phyloP scores from a whole-genome alignment of 768 basidiomycete genomes.

The Termitomyces sp. region DNA sequence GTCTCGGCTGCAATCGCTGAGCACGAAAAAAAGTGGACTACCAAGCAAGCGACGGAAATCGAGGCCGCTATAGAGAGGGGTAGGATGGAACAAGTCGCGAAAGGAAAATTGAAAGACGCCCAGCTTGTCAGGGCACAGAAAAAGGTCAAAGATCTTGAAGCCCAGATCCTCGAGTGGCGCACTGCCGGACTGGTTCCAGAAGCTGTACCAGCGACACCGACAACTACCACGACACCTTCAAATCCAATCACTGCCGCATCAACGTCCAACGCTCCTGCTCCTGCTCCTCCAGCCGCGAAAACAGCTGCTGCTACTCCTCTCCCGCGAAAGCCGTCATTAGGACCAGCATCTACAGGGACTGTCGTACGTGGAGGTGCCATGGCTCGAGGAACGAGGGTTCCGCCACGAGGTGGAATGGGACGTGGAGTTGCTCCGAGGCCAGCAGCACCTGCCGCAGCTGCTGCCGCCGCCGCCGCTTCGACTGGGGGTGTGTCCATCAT shows the following conservation, averaged over 20 bases:
- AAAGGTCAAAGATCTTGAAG: constrained; percentile 64
- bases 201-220: constrained; percentile 17
- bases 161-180: constrained; percentile 52
- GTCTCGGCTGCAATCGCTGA: constrained; percentile 43
- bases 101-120: constrained; percentile 64
- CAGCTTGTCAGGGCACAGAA: constrained; percentile 58
- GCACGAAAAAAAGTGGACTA: constrained; percentile 40
- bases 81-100: constrained; percentile 53
- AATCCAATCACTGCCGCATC: constrained; percentile 22
- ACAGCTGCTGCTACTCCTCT: constrained; percentile 7
- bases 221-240: constrained; percentile 18
- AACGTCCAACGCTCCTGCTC: not conserved
- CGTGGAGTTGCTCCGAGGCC: constrained; percentile 17
- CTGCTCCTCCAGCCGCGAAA: constrained; percentile 5
- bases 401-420: constrained; percentile 18
- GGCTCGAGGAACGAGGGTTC: constrained; percentile 14
- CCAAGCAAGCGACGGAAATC: constrained; percentile 49
- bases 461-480: constrained; percentile 4
- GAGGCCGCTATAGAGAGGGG: constrained; percentile 64
- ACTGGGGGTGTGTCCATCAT: constrained; percentile 48
- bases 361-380: constrained; percentile 32
- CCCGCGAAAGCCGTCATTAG: constrained; percentile 14
- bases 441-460: constrained; percentile 19
- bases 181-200: constrained; percentile 43
- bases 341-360: constrained; percentile 14